Conservation (phyloP, 2,329 filamentous ascomycete species). For the Fusarium nisikadoi region DNA sequence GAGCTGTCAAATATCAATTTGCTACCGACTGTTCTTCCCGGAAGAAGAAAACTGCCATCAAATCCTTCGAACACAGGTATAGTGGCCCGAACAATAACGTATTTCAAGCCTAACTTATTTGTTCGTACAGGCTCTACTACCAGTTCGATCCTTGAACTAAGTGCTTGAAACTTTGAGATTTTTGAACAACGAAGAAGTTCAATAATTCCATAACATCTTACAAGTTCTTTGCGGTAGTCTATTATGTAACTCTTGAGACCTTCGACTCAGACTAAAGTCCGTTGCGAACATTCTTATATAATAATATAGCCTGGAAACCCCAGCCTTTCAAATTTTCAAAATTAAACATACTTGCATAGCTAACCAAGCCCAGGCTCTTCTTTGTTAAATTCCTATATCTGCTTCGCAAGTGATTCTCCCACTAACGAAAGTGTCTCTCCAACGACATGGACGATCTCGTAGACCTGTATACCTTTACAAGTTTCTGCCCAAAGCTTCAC, state of each 20-base stretch:
- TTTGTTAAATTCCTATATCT: background rate
- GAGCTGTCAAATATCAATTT: background rate
- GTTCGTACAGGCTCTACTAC: background rate
- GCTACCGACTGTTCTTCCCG: background rate
- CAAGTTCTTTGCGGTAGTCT: background rate
- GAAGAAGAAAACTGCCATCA: no score
- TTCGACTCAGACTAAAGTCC: no score
- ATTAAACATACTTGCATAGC: background rate
- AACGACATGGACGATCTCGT: constrained; percentile 26
- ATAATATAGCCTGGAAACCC: background rate
- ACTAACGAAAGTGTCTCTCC: constrained; percentile 3
- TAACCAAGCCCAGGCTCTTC: background rate
- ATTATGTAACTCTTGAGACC: background rate
- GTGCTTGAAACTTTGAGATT: background rate
- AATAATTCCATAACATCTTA: background rate
- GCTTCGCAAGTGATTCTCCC: background rate
- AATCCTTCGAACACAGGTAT: background rate
- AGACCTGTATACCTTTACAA: constrained; percentile 27
- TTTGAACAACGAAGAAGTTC: background rate
- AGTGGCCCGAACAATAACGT: background rate
- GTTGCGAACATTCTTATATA: background rate
- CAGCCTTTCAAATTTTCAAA: background rate
- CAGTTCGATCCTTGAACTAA: background rate
- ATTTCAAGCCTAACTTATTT: background rate
- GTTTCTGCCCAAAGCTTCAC: constrained; percentile 26